Conservation (phyloP, 352 stramenopile genomes). For the Phytopythium mirpurense region DNA sequence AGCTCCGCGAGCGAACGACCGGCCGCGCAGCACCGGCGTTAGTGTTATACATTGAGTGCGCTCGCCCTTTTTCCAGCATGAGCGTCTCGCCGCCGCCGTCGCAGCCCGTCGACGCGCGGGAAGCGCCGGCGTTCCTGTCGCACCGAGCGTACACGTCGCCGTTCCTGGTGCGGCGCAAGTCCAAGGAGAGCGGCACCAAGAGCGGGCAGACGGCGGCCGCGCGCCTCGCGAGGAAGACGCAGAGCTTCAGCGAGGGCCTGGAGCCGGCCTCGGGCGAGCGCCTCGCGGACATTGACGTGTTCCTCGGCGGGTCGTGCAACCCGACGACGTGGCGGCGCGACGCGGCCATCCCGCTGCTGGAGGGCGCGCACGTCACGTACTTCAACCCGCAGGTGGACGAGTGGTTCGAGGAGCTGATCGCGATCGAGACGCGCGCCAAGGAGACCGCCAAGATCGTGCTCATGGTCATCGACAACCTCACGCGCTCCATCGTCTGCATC, state of each 20-base stretch:
- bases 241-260: constrained; percentile 47
- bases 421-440: constrained; percentile 75
- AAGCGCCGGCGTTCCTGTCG: constrained; percentile 4
- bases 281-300: constrained; percentile 49
- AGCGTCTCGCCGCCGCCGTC: background rate
- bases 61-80: no score
- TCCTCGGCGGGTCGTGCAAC: constrained; percentile 86
- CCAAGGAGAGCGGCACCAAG: constrained; percentile 19
- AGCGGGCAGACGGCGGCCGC: constrained; percentile 12
- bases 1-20: no score
- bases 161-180: constrained; percentile 29
- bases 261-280: constrained; percentile 26
- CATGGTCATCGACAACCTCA: constrained; percentile 81
- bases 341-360: constrained; percentile 69
- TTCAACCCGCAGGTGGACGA: constrained; percentile 90
- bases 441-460: constrained; percentile 78
- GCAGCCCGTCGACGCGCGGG: background rate
- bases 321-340: constrained; percentile 85
- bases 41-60: no score
- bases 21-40: no score
- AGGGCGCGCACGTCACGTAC: constrained; percentile 59
- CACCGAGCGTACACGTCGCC: constrained; percentile 62
- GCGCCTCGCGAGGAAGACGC: constrained; percentile 33
- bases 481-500: constrained; percentile 80
- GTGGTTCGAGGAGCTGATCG: constrained; percentile 83